phyloP scores from a whole-genome alignment of 140 eudicot species.

The Bidens hawaiensis region DNA sequence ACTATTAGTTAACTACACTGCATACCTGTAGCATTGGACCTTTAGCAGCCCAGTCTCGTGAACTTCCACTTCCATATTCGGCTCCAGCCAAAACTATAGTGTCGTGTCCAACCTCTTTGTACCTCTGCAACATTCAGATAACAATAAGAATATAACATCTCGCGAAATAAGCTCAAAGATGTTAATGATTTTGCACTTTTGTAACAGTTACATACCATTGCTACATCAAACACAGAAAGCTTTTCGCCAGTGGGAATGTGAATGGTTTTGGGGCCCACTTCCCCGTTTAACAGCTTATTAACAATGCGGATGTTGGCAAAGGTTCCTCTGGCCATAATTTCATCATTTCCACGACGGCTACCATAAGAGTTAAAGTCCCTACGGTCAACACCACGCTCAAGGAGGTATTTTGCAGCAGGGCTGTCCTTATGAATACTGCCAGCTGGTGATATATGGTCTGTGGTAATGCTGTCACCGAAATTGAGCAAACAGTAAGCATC shows the following conservation, averaged over 20 bases:
- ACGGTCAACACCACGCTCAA: conserved; percentile 93
- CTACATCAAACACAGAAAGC: conserved; percentile 85
- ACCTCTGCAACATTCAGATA: conserved; percentile 46
- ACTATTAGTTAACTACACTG: not conserved
- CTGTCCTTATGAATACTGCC: conserved; percentile 98
- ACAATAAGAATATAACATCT: not conserved
- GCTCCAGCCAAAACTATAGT: conserved; percentile 97
- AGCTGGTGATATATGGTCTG: conserved; percentile 98
- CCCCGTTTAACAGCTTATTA: conserved; percentile 87
- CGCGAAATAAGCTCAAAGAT: not conserved
- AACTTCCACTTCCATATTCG: conserved; percentile 98
- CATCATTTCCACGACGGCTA: conserved; percentile 99
- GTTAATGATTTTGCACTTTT: no score
- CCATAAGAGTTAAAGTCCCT: conserved; percentile 95
- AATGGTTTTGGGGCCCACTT: conserved; percentile 88
- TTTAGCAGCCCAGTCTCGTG: conserved; percentile 99
- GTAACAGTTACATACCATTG: conserved; percentile 52
- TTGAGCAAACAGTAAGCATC: conserved; percentile 95
- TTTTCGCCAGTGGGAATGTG: conserved; percentile 95
- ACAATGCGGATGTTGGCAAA: conserved; percentile 93
- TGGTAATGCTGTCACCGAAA: conserved; percentile 95
- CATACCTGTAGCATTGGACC: conserved; percentile 94
- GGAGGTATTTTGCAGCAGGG: conserved; percentile 88
- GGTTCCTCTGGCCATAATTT: conserved; percentile 94
- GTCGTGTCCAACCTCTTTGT: conserved; percentile 81